Base-by-base conservation (phyloP, 2,329 filamentous ascomycete species). In the Colletotrichum sp. region DNA sequence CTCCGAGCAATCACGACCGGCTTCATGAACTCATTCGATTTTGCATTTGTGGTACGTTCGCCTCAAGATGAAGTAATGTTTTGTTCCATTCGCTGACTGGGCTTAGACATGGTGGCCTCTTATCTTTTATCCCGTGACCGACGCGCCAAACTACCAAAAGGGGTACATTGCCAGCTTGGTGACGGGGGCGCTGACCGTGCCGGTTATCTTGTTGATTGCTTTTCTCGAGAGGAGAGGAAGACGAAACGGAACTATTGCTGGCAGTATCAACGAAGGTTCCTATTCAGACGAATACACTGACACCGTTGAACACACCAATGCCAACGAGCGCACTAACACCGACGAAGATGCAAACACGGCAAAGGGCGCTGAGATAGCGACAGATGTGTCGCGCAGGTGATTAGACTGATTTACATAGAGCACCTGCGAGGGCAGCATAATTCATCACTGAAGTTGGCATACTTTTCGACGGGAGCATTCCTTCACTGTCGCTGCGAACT, bases 21-120 rank as follows among this genome's bases (percentile, higher is more conserved):
- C 0, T 86, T 85, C 64, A 86, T 86, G 84, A 86, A 86, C 72
- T 85, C 84, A 9, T 86, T 86, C 38, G 85, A 86, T 68, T 86
- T 86, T 75, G 84, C 83, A 0, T 86, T 86, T 75, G 84, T 86
- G 8, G 73, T 75, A 13, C 63, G 73, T 72, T 21, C n/a, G n/a
- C 21, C 18, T n/a, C 28, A 12, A 6, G 4, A 32, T 28, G 3
- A 3, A 7, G 5, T 18, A 16, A 18, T 48, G 15, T 4, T 34
- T 12, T 3, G 3, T 30, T n/a, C 15, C 55, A 26, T 15, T 18
- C 7, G 24, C 67, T 66, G 18, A 71, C 18, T n/a, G 34, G 8
- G n/a, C 10, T 8, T 9, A 75, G 73, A 85, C 83, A 2, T 86
- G 84, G 83, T 86, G 84, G 84, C 84, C 83, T 1, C 74, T 86